These are phyloP conservation scores for Pseudopyrenochaeta lycopersici DNA, from an alignment of 2,329 filamentous ascomycete species.

Conservation along the genomic window DNA sequence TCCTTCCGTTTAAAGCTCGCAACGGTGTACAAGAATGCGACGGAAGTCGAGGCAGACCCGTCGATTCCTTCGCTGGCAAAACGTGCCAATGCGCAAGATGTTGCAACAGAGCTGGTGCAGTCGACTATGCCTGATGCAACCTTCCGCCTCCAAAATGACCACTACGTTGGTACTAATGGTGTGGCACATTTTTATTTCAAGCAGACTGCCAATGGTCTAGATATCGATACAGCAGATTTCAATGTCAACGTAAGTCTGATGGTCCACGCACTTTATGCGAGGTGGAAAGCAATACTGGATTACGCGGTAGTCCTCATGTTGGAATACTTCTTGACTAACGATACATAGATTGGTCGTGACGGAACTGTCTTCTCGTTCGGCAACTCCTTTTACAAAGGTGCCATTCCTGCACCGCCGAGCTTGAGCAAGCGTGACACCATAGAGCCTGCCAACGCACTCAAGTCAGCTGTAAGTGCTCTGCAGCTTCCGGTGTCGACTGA, in stretches of 20 bases:
- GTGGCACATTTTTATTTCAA: constrained; percentile 68
- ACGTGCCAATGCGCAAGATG: constrained; percentile 38
- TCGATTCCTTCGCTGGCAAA: constrained; percentile 26
- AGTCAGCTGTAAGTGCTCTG: constrained; percentile 51
- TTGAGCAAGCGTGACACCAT: constrained; percentile 54
- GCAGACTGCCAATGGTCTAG: constrained; percentile 66
- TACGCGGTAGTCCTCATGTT: not conserved
- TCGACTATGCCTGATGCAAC: constrained; percentile 44
- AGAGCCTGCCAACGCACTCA: constrained; percentile 56
- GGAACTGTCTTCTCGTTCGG: constrained; percentile 67
- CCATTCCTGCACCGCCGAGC: constrained; percentile 49
- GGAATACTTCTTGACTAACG: not conserved
- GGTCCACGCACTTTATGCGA: not conserved
- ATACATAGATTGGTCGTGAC: constrained; percentile 57
- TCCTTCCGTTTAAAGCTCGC: constrained; percentile 40
- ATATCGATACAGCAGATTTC: constrained; percentile 69
- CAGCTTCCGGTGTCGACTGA: constrained; percentile 54
- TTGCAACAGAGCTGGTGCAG: constrained; percentile 46
- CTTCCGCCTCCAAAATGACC: constrained; percentile 63
- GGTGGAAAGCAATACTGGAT: not conserved
- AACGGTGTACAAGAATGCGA: constrained; percentile 34
- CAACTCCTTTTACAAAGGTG: constrained; percentile 59
- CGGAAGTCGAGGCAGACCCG: constrained; percentile 25
- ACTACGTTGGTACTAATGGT: constrained; percentile 65
- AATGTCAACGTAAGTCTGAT: constrained; percentile 64